These are phyloP conservation scores for Penicillium sp. DNA, from an alignment of 2,329 filamentous ascomycete genomes.

Conservation along the genomic window DNA sequence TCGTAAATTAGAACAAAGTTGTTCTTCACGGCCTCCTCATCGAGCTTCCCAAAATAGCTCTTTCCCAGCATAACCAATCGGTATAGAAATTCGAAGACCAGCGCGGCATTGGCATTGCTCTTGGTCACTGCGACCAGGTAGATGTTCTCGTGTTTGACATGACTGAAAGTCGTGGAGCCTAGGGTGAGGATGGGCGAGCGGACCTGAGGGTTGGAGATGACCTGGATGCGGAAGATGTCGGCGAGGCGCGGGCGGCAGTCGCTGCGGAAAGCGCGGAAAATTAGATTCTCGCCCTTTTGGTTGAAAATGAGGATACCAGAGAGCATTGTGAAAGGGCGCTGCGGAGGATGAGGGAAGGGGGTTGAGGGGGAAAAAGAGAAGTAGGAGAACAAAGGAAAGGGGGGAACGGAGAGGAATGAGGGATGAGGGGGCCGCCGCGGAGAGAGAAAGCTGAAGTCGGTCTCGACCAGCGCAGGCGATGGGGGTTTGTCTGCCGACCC, in stretches of 20 bases:
- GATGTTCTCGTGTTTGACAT: conserved; percentile 99
- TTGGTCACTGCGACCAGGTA: conserved; percentile 96
- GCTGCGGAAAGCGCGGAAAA: conserved; percentile 96
- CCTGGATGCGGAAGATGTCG: conserved; percentile 98
- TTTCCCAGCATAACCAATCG: conserved; percentile 79
- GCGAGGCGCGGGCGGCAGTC: conserved; percentile 95
- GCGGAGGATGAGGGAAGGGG: too few species aligned
- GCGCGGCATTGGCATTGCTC: conserved; percentile 95
- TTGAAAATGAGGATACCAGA: conserved; percentile 98
- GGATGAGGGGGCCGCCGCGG: too few species aligned
- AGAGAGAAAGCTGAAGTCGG: too few species aligned
- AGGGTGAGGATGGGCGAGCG: conserved; percentile 94
- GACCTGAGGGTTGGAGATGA: conserved; percentile 96
- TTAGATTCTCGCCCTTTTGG: conserved; percentile 98
- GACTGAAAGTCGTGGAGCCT: conserved; percentile 95
- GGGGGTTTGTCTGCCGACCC: too few species aligned
- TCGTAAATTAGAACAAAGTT: conserved; percentile 99
- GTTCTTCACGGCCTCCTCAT: conserved; percentile 99
- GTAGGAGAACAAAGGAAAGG: too few species aligned
- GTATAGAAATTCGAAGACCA: conserved; percentile 97
- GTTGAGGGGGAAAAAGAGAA: too few species aligned
- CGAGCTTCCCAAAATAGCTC: conserved; percentile 97
- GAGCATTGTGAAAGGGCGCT: conserved; percentile 71
- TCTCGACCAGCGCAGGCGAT: too few species aligned
- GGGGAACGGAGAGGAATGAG: too few species aligned